Percentiles rank a stretch among this genome's conserved stretches.
Evolutionary conservation across 768 basidiomycete genomes (phyloP).

Genomic region (Crassisporium funariophilum): DNA sequence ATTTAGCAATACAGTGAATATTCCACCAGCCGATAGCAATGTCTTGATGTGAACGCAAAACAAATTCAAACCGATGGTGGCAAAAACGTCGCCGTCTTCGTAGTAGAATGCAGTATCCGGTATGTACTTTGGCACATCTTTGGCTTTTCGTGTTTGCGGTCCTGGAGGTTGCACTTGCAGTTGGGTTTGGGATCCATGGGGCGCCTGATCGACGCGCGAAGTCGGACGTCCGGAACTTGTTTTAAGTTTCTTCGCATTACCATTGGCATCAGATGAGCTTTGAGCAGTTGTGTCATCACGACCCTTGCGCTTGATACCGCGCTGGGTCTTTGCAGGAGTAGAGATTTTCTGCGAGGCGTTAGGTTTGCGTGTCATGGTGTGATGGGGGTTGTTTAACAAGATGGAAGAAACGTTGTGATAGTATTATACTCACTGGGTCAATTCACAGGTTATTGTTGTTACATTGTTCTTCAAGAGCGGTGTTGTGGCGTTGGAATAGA

Average conservation of each 20-base stretch:
- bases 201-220: not conserved
- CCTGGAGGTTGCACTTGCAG: not conserved
- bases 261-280: not conserved
- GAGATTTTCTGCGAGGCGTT: too few relatives aligned
- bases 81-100: slow-evolving; percentile 24
- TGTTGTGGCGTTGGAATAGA: too few relatives aligned
- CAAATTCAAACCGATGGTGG: slow-evolving; percentile 17
- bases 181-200: not conserved
- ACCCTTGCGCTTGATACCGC: not conserved
- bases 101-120: slow-evolving; percentile 21
- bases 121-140: slow-evolving; percentile 1
- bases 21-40: slow-evolving; percentile 13
- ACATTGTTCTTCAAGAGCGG: not conserved
- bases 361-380: not conserved
- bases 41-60: slow-evolving; percentile 22
- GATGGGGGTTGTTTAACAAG: not conserved
- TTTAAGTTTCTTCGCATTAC: not conserved
- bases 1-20: slow-evolving; percentile 17
- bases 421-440: too few relatives aligned
- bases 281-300: not conserved
- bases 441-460: too few relatives aligned
- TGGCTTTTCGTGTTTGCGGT: too few relatives aligned
- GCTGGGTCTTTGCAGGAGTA: not conserved
- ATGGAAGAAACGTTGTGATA: too few relatives aligned
- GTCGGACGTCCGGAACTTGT: not conserved